phyloP scores from a whole-genome alignment of 176 grass and related monocot genomes.

The Juncus inflexus region DNA sequence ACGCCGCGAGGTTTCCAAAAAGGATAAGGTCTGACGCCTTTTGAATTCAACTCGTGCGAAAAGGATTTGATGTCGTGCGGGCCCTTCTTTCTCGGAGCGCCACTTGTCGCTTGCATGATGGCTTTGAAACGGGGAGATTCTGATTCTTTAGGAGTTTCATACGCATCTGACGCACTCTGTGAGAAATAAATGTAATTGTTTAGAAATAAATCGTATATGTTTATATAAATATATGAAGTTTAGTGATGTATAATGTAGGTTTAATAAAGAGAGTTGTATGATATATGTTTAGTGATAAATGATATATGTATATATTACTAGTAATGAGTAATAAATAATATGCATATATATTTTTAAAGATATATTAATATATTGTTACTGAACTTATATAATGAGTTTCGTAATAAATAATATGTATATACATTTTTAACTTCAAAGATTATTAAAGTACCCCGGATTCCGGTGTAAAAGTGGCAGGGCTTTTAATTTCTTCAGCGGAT shows the following conservation, averaged over 20 bases:
- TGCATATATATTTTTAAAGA: not conserved
- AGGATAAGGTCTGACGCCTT: slow-evolving; percentile 93
- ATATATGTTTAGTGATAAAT: not conserved
- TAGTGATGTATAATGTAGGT: too few species aligned
- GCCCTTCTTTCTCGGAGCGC: slow-evolving; percentile 77
- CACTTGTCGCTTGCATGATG: slow-evolving; percentile 98
- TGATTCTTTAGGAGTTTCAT: slow-evolving; percentile 96
- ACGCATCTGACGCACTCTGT: slow-evolving; percentile 84
- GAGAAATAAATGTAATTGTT: not conserved
- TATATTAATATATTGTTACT: not conserved
- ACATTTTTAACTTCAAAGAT: not conserved
- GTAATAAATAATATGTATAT: too few species aligned
- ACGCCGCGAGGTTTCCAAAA: slow-evolving; percentile 90
- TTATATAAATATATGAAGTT: slow-evolving; percentile 1
- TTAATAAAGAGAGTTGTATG: too few species aligned
- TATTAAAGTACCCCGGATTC: slow-evolving; percentile 54
- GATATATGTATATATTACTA: not conserved
- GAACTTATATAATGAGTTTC: not conserved
- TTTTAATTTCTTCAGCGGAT: slow-evolving; percentile 72
- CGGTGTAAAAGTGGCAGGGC: slow-evolving; percentile 57
- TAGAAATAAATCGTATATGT: slow-evolving; percentile 16
- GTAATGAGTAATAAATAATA: not conserved
- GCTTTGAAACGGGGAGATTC: slow-evolving; percentile 99
- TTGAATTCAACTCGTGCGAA: slow-evolving; percentile 97
- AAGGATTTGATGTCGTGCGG: slow-evolving; percentile 95